These are phyloP conservation scores for Tolypocladium inflatum DNA, from an alignment of 2,329 filamentous ascomycete species.

Conservation along the genomic window DNA sequence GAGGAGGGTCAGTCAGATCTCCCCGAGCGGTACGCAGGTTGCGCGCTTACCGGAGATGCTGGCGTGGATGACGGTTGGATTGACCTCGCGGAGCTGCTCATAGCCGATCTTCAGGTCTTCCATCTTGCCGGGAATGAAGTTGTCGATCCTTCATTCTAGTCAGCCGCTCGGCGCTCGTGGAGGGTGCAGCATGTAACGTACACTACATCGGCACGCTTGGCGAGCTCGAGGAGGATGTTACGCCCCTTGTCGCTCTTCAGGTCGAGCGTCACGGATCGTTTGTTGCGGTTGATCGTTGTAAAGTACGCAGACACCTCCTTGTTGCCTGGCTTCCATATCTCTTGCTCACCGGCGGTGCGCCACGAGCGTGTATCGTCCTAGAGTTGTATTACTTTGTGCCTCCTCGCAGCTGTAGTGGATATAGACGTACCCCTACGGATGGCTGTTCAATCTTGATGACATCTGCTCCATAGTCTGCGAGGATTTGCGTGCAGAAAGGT, in stretches of 20 bases:
- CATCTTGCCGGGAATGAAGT: constrained; percentile 31
- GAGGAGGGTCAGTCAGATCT: too few relatives aligned
- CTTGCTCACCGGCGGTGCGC: constrained; percentile 10
- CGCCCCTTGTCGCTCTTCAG: constrained; percentile 17
- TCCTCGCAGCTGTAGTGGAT: background rate
- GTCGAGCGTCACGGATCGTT: constrained; percentile 26
- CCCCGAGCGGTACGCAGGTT: background rate
- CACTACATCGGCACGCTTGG: constrained; percentile 26
- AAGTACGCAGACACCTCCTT: constrained; percentile 31
- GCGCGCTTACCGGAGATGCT: constrained; percentile 22
- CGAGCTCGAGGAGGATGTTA: constrained; percentile 23
- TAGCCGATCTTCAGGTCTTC: constrained; percentile 31
- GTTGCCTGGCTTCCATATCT: constrained; percentile 12
- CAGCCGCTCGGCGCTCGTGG: background rate
- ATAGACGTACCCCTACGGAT: background rate
- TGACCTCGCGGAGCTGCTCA: constrained; percentile 21
- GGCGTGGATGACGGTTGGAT: constrained; percentile 30
- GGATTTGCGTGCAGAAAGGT: constrained; percentile 30
- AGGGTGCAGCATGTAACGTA: constrained; percentile 5
- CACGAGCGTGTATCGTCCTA: constrained; percentile 12
- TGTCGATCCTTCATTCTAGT: constrained; percentile 21
- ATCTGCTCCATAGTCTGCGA: constrained; percentile 33
- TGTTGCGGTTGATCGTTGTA: constrained; percentile 33
- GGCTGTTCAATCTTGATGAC: constrained; percentile 31
- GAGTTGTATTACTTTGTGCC: background rate